Evolutionary conservation across 352 stramenopile species (phyloP), one percentile per base, ranked within the genome.

Genomic region (Thalassiosira gravida): DNA sequence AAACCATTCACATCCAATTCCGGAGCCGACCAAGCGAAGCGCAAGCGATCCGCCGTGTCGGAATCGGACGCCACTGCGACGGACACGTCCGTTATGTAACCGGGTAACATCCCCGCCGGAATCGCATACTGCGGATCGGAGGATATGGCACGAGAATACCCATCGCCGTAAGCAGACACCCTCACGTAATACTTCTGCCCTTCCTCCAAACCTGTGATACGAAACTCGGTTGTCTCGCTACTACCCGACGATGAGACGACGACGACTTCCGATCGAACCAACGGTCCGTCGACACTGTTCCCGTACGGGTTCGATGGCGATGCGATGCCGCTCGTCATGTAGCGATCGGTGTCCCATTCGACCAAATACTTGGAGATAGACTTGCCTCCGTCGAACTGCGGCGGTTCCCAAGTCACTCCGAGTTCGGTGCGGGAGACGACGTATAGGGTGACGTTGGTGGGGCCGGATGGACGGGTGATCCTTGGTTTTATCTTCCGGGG

Each of bases 151-250:
- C 77, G 56, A 50, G 74, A 84, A 71, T 97, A 98, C 1, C 96
- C 96, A 98, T 91, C 92, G 59, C 98, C 98, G 83, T 95, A 96
- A 1, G 96, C 94, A 16, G 95, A 96, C 0, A 98, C 95, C 9
- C 96, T 93, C 2, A 98, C 95, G 62, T 92, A 97, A 80, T 98
- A 98, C 14, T 88, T 73, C 5, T 69, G 91, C 14, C 94, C 96
- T 25, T 91, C 83, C 27, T 78, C 58, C 1, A 98, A 83, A 13
- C 85, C 87, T 0, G 92, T 85, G 49, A 99, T 93, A 16, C 92
- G 89, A 67, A 95, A 97, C 2, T 82, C 30, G 27, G 74, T 88
- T n/a, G n/a, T n/a, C n/a, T n/a, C n/a, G n/a, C n/a, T n/a, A n/a
- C n/a, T n/a, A n/a, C n/a, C n/a, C n/a, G n/a, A n/a, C n/a, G n/a